Percentiles rank a stretch among this genome's conserved stretches.
Evolutionary conservation across 2,329 filamentous ascomycete species (phyloP).

Genomic region (Tolypocladium ophioglossoides): DNA sequence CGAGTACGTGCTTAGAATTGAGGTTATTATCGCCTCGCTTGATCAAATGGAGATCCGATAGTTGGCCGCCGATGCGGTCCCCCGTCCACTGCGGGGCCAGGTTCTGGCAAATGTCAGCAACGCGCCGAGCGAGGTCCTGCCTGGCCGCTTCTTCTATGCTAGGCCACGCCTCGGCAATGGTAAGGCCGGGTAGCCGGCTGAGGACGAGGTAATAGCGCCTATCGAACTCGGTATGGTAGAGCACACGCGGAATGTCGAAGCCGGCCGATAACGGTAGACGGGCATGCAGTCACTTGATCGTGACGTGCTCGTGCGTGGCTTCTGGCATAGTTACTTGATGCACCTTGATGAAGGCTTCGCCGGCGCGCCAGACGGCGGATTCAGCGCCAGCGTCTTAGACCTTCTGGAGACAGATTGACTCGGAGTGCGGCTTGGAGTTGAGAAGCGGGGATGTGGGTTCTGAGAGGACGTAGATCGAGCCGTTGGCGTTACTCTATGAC

Average conservation of each 20-base stretch:
- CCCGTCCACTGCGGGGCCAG: not conserved
- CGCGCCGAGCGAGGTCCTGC: not conserved
- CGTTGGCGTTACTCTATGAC: conserved; percentile 1
- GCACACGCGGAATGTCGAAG: conserved; percentile 8
- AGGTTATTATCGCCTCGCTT: not conserved
- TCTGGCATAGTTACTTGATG: not conserved
- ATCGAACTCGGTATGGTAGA: conserved; percentile 11
- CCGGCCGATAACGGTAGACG: conserved; percentile 1
- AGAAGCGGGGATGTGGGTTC: not conserved
- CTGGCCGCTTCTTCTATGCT: not conserved
- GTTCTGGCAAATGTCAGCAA: not conserved
- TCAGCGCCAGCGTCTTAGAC: conserved; percentile 3
- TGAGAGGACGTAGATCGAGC: conserved; percentile 1
- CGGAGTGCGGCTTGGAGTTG: not conserved
- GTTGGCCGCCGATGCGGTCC: conserved; percentile 7
- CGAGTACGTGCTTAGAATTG: not conserved
- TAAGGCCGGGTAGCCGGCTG: conserved; percentile 12
- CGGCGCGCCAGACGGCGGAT: conserved; percentile 9
- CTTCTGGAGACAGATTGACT: not conserved
- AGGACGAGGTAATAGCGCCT: conserved; percentile 15
- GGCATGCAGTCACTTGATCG: not conserved
- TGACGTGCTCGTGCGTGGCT: not conserved
- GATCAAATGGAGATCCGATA: conserved; percentile 1
- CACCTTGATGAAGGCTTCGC: conserved; percentile 10
- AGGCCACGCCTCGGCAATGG: conserved; percentile 5